Evolutionary conservation across 345 rosid species (phyloP).

Genomic region (Isatis tinctoria): DNA sequence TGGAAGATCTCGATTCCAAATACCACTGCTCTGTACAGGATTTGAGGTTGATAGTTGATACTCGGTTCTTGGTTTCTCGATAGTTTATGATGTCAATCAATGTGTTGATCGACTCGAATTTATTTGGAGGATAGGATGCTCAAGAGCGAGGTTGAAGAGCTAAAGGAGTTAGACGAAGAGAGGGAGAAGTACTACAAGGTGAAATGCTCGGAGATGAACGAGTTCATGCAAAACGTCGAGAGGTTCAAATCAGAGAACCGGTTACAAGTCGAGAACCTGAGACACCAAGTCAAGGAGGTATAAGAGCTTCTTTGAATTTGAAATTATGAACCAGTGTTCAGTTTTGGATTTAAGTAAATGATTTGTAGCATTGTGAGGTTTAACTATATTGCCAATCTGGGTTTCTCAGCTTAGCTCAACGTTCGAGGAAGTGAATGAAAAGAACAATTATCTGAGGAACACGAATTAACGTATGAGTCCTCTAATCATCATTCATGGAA

Average conservation of each 20-base stretch:
- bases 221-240: conserved; percentile 37
- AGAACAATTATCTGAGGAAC: conserved; percentile 9
- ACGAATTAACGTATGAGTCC: conserved; percentile 2
- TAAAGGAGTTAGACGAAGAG: conserved; percentile 49
- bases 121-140: conserved; percentile 37
- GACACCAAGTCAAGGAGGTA: conserved; percentile 40
- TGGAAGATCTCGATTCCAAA: conserved; percentile 40
- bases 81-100: not conserved
- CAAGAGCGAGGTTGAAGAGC: conserved; percentile 54
- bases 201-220: conserved; percentile 49
- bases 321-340: not conserved
- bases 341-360: not conserved
- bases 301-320: not conserved
- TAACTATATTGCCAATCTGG: not conserved
- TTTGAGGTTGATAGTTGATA: conserved; percentile 33
- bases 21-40: conserved; percentile 26
- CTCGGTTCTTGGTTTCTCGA: not conserved
- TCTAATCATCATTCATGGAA: not conserved
- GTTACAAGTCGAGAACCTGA: conserved; percentile 35
- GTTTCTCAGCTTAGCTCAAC: conserved; percentile 17
- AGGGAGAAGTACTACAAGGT: conserved; percentile 44
- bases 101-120: not conserved
- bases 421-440: not conserved
- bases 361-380: not conserved
- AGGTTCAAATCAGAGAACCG: conserved; percentile 36